Conservation (phyloP, 257 asterid species). For the Nicotiana undulata region DNA sequence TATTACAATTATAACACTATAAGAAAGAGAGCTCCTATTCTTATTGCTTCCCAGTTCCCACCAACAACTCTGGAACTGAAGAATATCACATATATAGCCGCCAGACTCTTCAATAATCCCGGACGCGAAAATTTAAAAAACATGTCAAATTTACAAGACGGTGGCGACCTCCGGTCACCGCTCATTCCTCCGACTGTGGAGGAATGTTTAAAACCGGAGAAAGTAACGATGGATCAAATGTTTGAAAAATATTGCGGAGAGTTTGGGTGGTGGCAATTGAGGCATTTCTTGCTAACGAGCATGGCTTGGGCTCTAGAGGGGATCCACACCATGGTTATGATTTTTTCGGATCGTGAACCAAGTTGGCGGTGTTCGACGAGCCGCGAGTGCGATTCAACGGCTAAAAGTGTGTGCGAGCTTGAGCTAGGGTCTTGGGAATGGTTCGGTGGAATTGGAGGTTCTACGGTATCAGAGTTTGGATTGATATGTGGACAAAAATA, state of each 20-base stretch:
- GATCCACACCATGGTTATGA: constrained; percentile 79
- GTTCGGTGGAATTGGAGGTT: constrained; percentile 50
- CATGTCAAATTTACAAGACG: constrained; percentile 14
- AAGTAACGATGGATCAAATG: constrained; percentile 64
- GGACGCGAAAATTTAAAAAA: background rate
- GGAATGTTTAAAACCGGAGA: constrained; percentile 12
- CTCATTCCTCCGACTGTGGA: constrained; percentile 20
- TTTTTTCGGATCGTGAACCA: constrained; percentile 81
- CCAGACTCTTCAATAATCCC: background rate
- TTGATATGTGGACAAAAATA: constrained; percentile 65
- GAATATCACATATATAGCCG: background rate
- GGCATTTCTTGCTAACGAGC: constrained; percentile 63
- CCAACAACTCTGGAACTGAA: background rate
- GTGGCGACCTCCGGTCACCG: constrained; percentile 29
- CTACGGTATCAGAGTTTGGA: constrained; percentile 77
- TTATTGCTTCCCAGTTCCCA: background rate
- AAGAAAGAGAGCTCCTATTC: background rate
- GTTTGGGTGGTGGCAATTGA: constrained; percentile 77
- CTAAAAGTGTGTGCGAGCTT: constrained; percentile 40
- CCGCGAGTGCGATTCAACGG: constrained; percentile 18
- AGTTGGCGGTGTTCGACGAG: constrained; percentile 40
- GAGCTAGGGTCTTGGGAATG: constrained; percentile 74
- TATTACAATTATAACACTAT: background rate
- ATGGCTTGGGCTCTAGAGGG: constrained; percentile 89
- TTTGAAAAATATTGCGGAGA: constrained; percentile 65